A percentile compares a stretch with the other conserved stretches of the same genome.
Conservation (phyloP, 2,329 filamentous ascomycete genomes). For the Camptophora hylomeconis region DNA sequence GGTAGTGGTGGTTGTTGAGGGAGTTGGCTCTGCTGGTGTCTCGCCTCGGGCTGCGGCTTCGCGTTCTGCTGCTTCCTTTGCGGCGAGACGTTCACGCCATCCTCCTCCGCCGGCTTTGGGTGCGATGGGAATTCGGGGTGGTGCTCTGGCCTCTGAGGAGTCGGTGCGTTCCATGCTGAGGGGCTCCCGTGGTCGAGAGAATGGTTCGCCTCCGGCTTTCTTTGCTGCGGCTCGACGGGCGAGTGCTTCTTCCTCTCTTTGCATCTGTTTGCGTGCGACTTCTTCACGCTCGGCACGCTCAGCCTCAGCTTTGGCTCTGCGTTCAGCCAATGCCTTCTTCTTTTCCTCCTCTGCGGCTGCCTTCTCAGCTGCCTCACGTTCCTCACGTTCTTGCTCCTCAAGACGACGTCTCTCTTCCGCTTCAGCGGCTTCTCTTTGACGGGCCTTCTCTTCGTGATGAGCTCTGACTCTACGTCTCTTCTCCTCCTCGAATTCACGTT, state of each 20-base stretch:
- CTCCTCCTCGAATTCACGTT: slow-evolving; percentile 85
- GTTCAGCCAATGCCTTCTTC: slow-evolving; percentile 59
- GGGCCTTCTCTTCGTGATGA: slow-evolving; percentile 65
- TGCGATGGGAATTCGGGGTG: slow-evolving; percentile 43
- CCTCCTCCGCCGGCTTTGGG: slow-evolving; percentile 32
- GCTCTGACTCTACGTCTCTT: slow-evolving; percentile 81
- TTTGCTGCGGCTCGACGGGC: slow-evolving; percentile 50
- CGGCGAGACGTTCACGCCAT: slow-evolving; percentile 50
- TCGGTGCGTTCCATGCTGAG: slow-evolving; percentile 35
- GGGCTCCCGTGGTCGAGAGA: slow-evolving; percentile 20
- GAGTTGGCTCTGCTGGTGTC: slow-evolving; percentile 7
- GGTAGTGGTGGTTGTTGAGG: no score
- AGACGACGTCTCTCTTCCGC: slow-evolving; percentile 64
- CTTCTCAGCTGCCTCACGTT: slow-evolving; percentile 76
- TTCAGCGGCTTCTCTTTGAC: slow-evolving; percentile 73
- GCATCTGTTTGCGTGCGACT: slow-evolving; percentile 52
- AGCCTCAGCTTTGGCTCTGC: slow-evolving; percentile 47
- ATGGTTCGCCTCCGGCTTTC: slow-evolving; percentile 17
- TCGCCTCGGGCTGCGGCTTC: slow-evolving; percentile 8
- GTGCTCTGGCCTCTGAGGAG: slow-evolving; percentile 32
- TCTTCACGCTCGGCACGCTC: slow-evolving; percentile 52
- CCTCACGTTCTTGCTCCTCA: slow-evolving; percentile 76
- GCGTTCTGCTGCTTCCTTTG: slow-evolving; percentile 28
- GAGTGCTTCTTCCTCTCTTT: slow-evolving; percentile 80
- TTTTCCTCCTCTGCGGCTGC: slow-evolving; percentile 67